Conservation (phyloP, 352 stramenopile species). For the Plasmopara halstedii region DNA sequence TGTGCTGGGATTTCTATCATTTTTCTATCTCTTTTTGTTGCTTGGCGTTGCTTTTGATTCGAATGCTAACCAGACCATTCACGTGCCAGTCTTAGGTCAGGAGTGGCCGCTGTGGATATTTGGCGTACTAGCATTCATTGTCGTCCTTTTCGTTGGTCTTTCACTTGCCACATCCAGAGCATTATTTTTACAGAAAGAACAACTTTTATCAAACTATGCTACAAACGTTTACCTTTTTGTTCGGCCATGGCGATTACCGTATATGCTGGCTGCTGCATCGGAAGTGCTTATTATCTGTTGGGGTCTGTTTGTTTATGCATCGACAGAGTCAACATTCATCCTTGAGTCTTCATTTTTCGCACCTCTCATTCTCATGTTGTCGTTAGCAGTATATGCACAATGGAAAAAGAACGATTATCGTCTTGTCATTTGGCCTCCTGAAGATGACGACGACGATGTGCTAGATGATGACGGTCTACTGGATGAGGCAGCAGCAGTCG, state of each 20-base stretch:
- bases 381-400: slow-evolving; percentile 61
- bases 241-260: slow-evolving; percentile 50
- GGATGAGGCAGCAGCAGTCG: slow-evolving; percentile 56
- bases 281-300: slow-evolving; percentile 80
- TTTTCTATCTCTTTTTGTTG: slow-evolving; percentile 82
- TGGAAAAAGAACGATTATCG: slow-evolving; percentile 82
- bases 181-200: slow-evolving; percentile 76
- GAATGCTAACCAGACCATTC: slow-evolving; percentile 37
- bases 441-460: slow-evolving; percentile 75
- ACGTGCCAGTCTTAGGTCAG: slow-evolving; percentile 48
- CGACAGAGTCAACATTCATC: slow-evolving; percentile 70
- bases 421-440: slow-evolving; percentile 71
- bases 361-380: slow-evolving; percentile 71
- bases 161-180: slow-evolving; percentile 65
- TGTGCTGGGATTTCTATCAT: slow-evolving; percentile 71
- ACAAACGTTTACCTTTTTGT: slow-evolving; percentile 71
- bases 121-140: slow-evolving; percentile 71
- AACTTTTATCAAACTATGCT: slow-evolving; percentile 68
- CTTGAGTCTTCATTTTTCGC: slow-evolving; percentile 69
- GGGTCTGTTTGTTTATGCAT: slow-evolving; percentile 72
- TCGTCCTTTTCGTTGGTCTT: slow-evolving; percentile 72
- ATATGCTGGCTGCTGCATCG: slow-evolving; percentile 69
- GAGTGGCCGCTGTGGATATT: slow-evolving; percentile 83
- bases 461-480: slow-evolving; percentile 60
- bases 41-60: slow-evolving; percentile 68